phyloP scores from a whole-genome alignment of 2,329 filamentous ascomycete species.

The Fusarium praegraminearum region DNA sequence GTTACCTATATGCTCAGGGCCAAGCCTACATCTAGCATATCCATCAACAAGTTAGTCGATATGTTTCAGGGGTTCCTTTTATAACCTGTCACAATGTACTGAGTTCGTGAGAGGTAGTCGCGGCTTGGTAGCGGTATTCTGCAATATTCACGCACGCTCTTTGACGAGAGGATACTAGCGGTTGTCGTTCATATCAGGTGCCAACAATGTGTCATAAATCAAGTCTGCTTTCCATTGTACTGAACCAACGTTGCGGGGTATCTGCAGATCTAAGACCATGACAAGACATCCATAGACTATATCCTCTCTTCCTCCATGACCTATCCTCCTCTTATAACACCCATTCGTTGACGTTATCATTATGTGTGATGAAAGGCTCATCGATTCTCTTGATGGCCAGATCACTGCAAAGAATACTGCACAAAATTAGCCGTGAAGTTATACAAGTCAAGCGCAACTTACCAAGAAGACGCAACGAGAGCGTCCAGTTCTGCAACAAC shows the following conservation, averaged over 20 bases:
- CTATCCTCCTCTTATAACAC: conserved; percentile 62
- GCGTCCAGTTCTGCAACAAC: conserved; percentile 90
- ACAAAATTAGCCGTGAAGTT: conserved; percentile 1
- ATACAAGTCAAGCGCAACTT: conserved; percentile 48
- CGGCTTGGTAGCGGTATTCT: background rate
- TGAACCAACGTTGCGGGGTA: conserved; percentile 42
- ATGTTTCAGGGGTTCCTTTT: no score
- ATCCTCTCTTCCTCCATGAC: conserved; percentile 30
- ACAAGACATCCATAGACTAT: conserved; percentile 30
- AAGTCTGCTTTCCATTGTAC: conserved; percentile 18
- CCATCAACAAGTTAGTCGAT: background rate
- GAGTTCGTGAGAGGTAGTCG: background rate
- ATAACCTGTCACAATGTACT: background rate
- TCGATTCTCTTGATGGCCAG: conserved; percentile 94
- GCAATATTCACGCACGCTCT: background rate
- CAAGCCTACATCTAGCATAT: background rate
- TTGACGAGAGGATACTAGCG: background rate
- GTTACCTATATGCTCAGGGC: background rate
- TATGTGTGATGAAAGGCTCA: conserved; percentile 84
- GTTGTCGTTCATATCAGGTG: background rate
- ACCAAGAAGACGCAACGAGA: conserved; percentile 92
- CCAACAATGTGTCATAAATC: background rate
- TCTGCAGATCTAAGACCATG: conserved; percentile 47
- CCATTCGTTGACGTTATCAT: conserved; percentile 86
- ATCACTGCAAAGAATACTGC: conserved; percentile 91